Evolutionary conservation across 2,329 filamentous ascomycete genomes (phyloP).

Genomic region (Diaporthe sp.): DNA sequence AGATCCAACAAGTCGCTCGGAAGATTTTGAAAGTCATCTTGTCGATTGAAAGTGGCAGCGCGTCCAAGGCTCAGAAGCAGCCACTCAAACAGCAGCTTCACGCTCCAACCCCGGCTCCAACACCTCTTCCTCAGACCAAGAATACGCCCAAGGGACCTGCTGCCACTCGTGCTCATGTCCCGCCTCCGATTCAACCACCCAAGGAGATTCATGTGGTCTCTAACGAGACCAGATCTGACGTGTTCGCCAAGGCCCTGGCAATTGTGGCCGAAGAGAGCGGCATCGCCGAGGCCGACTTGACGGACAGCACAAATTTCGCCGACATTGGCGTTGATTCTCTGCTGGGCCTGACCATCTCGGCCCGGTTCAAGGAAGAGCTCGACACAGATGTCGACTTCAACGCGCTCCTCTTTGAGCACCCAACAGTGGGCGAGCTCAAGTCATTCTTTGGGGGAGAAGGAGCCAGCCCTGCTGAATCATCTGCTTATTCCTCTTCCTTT

Average conservation of each 20-base stretch:
- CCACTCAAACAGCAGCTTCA: background rate
- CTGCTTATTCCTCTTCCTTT: background rate
- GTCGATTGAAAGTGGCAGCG: background rate
- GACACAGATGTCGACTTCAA: slow-evolving; percentile 47
- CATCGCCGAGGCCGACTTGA: slow-evolving; percentile 8
- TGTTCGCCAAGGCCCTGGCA: background rate
- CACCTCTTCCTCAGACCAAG: background rate
- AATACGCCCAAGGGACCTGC: background rate
- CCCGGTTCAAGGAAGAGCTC: slow-evolving; percentile 52
- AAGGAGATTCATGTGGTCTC: background rate
- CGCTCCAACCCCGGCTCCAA: background rate
- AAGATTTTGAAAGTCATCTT: background rate
- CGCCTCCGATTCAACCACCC: background rate
- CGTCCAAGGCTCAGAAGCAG: slow-evolving; percentile 1
- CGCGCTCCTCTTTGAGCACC: slow-evolving; percentile 47
- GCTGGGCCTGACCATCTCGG: slow-evolving; percentile 50
- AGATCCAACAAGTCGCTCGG: slow-evolving; percentile 3
- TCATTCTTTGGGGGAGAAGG: background rate
- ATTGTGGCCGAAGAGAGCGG: slow-evolving; percentile 29
- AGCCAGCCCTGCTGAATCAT: background rate
- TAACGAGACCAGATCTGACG: background rate
- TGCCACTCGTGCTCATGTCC: background rate
- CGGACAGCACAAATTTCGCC: slow-evolving; percentile 48
- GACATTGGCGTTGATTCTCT: slow-evolving; percentile 54
- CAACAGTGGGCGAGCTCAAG: slow-evolving; percentile 41